Percentiles rank a stretch among this genome's conserved stretches.
Conservation (phyloP, 441 rosid genomes). For the Eruca vesicaria region DNA sequence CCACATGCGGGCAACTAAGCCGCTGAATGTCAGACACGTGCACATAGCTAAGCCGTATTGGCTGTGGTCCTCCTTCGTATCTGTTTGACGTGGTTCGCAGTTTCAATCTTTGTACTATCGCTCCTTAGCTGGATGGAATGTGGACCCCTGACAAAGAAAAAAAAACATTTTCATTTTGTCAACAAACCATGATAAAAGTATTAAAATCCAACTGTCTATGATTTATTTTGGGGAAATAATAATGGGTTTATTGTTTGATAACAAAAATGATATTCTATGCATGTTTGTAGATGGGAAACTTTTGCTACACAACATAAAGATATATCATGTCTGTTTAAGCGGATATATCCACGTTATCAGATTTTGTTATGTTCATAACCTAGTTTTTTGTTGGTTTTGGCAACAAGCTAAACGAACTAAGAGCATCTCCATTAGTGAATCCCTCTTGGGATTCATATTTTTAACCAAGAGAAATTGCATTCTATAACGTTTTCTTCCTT, state of each 20-base stretch:
- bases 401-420: neutral
- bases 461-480: no score
- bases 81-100: slow-evolving; percentile 37
- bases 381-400: neutral
- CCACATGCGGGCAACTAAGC: slow-evolving; percentile 23
- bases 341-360: neutral
- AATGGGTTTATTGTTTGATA: neutral
- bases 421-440: no score
- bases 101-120: slow-evolving; percentile 11
- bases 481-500: no score
- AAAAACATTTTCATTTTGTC: neutral
- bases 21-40: slow-evolving; percentile 23
- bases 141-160: slow-evolving; percentile 4
- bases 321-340: neutral
- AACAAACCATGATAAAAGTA: neutral
- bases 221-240: neutral
- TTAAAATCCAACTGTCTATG: neutral
- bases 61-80: slow-evolving; percentile 18
- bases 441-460: no score
- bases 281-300: neutral
- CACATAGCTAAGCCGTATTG: slow-evolving; percentile 1
- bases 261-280: neutral
- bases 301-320: neutral
- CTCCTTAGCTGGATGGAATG: slow-evolving; percentile 27
- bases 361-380: neutral